Evolutionary conservation across 164 flowering plant species (phyloP).

Genomic region (Paratinospora sagittata): DNA sequence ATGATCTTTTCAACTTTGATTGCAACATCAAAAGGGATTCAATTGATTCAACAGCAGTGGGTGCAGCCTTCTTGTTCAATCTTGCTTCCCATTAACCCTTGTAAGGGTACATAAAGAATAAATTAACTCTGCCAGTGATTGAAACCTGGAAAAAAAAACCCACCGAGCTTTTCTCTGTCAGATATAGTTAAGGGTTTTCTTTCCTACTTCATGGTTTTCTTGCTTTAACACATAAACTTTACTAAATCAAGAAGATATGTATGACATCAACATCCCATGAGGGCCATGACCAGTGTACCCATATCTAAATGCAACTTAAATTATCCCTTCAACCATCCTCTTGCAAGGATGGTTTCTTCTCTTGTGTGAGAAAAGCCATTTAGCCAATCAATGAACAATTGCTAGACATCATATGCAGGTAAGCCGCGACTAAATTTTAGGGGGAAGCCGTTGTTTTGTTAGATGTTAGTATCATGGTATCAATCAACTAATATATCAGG

Average conservation of each 20-base stretch:
- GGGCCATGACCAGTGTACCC: neutral
- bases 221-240: neutral
- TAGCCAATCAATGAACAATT: neutral
- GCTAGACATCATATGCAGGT: too few species aligned
- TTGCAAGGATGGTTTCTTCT: neutral
- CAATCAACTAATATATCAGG: too few species aligned
- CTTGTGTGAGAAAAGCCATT: neutral
- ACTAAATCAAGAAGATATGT: neutral
- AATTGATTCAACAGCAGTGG: neutral
- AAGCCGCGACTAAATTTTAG: too few species aligned
- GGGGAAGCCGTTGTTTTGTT: too few species aligned
- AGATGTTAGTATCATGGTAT: too few species aligned
- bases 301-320: neutral
- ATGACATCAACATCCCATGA: neutral
- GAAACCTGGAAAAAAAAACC: slow-evolving; percentile 6
- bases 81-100: slow-evolving; percentile 2
- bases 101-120: neutral
- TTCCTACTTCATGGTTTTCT: neutral
- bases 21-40: neutral
- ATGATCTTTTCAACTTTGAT: neutral
- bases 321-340: neutral
- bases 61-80: neutral
- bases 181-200: neutral
- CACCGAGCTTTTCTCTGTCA: neutral
- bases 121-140: neutral